Base-by-base conservation (phyloP, 2,329 filamentous ascomycete genomes). In the Calcarisporium arbuscula region DNA sequence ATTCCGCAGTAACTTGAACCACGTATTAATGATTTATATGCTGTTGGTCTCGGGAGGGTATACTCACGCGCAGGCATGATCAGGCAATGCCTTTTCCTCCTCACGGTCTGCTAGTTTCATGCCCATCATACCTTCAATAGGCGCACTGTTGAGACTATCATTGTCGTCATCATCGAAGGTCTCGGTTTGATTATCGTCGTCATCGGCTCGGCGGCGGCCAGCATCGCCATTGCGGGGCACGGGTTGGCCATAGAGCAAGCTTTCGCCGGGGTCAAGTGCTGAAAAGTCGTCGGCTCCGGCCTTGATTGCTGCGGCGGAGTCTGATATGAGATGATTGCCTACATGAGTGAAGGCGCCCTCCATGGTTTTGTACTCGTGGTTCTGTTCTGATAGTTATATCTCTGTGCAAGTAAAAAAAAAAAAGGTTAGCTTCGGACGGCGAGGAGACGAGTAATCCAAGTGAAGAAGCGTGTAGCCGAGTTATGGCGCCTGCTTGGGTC, bases 21-120 rank as follows among this genome's bases (percentile, higher is more conserved):
- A 28, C 42, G 30, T 39, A 44, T 58, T 50, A 54, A 56, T 26
- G 31, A 28, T 15, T 14, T 22, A 36, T 23, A 20, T 30, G 33
- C 26, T 31, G 25, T 36, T 32, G 26, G 35, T 37, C 32, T 29
- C 12, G 37, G 17, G 22, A 22, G 21, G 35, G 22, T 12, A 14
- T 27, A 80, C 84, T 65, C 80, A 94, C 80, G 89, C 86, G 82
- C 90, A 98, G 47, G 94, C 92, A 68, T 98, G 92, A 43, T 85
- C 70, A 18, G 92, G 92, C 35, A 96, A 77, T 60, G 95, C 87
- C 53, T 89, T 89, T 50, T 94, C 85, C 55, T 94, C 87, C 48
- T 94, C 85, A 34, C 39, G 43, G 40, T 44, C 69, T 60, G 58
- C 69, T 29, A 81, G 55, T 42, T 69, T 74, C 45, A 80, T 55